Percentiles rank a stretch among this genome's conserved stretches.
Evolutionary conservation across 768 basidiomycete genomes (phyloP).

Genomic region (Tubosaeta sp.): DNA sequence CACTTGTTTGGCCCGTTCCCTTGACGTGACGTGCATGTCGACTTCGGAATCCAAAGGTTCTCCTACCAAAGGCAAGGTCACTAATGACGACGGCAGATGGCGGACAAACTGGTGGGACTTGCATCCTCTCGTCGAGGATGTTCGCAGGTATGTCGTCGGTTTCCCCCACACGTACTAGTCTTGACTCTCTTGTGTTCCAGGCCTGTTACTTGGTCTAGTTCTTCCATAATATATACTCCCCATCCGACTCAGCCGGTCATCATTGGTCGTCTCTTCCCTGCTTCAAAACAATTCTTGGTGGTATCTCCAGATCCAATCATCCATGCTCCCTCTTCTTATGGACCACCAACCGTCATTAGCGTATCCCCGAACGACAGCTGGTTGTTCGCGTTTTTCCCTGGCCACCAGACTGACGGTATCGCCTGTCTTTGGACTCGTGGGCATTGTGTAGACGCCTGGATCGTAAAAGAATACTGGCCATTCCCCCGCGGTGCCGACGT

Average conservation of each 20-base stretch:
- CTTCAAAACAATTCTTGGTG: conserved; percentile 59
- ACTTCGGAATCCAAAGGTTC: conserved; percentile 26
- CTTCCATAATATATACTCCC: conserved; percentile 65
- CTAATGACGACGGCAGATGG: conserved; percentile 49
- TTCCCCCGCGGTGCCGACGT: conserved; percentile 51
- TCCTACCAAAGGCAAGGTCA: conserved; percentile 50
- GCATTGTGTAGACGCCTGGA: conserved; percentile 59
- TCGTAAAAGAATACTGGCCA: conserved; percentile 51
- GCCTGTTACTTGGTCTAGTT: conserved; percentile 66
- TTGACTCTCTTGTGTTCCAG: conserved; percentile 32
- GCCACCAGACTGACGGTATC: conserved; percentile 49
- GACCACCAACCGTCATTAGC: conserved; percentile 59
- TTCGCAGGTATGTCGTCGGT: conserved; percentile 41
- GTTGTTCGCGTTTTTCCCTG: conserved; percentile 75
- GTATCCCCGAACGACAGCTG: conserved; percentile 55
- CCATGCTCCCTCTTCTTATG: conserved; percentile 45
- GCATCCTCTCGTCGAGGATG: conserved; percentile 54
- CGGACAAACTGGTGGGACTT: conserved; percentile 74
- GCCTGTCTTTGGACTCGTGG: conserved; percentile 66
- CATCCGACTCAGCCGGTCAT: conserved; percentile 60
- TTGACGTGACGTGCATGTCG: conserved; percentile 16
- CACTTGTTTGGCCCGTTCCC: neutral
- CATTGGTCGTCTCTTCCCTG: conserved; percentile 63
- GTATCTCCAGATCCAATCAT: conserved; percentile 49
- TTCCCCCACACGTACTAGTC: neutral